phyloP scores from a whole-genome alignment of 306 rosid species.

The Spatholobus suberectus region DNA sequence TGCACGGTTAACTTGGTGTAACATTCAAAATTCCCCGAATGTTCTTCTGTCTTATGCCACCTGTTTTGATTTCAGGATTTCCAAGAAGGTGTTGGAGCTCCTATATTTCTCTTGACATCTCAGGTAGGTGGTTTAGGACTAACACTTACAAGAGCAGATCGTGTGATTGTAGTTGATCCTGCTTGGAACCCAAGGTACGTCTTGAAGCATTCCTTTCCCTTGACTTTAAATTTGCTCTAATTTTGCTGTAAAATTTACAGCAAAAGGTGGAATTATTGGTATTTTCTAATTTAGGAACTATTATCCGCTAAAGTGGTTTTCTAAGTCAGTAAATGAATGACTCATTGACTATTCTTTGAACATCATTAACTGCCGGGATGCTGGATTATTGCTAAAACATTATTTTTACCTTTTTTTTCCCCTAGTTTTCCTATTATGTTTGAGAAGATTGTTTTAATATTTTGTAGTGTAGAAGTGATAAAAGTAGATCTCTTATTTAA shows the following conservation, averaged over 20 bases:
- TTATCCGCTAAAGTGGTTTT: neutral
- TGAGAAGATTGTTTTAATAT: neutral
- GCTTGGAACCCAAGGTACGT: conserved; percentile 98
- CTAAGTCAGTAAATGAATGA: neutral
- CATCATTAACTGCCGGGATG: neutral
- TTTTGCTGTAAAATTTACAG: neutral
- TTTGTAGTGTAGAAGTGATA: neutral
- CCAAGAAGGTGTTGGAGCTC: conserved; percentile 80
- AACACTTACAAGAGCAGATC: conserved; percentile 95
- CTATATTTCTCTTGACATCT: conserved; percentile 93
- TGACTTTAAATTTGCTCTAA: neutral
- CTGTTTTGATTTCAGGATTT: conserved; percentile 64
- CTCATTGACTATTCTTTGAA: neutral
- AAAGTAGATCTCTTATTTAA: neutral
- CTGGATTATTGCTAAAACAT: neutral
- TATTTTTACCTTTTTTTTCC: neutral
- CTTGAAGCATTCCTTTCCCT: conserved; percentile 4
- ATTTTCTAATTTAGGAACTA: neutral
- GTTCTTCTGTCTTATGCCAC: conserved; percentile 9
- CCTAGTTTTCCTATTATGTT: neutral
- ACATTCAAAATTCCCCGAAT: neutral
- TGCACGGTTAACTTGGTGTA: conserved; percentile 3
- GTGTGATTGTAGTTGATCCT: conserved; percentile 98
- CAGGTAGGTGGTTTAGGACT: conserved; percentile 99
- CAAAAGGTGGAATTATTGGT: neutral